Evolutionary conservation across 2,329 filamentous ascomycete genomes (phyloP).

Genomic region (Colletotrichum trifolii): DNA sequence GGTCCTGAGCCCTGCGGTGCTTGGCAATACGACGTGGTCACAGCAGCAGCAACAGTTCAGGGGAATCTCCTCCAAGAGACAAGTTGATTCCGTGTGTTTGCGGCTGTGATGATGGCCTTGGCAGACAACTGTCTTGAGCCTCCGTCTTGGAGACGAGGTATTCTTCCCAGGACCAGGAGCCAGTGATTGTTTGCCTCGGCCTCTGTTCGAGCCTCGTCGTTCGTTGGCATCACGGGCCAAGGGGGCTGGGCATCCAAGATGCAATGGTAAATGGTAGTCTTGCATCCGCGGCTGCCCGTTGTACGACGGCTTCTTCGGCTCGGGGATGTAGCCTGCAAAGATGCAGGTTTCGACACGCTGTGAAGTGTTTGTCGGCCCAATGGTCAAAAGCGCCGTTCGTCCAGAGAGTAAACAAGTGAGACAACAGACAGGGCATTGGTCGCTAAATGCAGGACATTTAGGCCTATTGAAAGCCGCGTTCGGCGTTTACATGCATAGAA

Average conservation of each 20-base stretch:
- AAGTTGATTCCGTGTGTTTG: no score
- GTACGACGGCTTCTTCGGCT: slow-evolving; percentile 13
- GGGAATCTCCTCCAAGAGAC: not conserved
- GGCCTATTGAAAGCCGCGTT: not conserved
- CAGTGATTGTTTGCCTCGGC: slow-evolving; percentile 7
- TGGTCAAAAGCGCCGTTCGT: not conserved
- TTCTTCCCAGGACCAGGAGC: not conserved
- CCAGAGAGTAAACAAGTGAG: not conserved
- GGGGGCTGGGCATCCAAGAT: slow-evolving; percentile 26
- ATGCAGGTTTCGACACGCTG: no score
- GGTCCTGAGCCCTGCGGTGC: slow-evolving; percentile 20
- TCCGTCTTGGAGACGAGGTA: no score
- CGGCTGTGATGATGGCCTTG: slow-evolving; percentile 18
- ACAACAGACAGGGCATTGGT: not conserved
- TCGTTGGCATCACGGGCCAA: slow-evolving; percentile 32
- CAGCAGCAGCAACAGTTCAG: not conserved
- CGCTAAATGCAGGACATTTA: not conserved
- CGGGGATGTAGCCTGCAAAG: not conserved
- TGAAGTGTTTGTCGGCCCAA: not conserved
- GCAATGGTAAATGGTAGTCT: not conserved
- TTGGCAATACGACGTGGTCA: slow-evolving; percentile 21
- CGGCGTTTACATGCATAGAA: slow-evolving; percentile 19
- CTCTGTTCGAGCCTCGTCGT: slow-evolving; percentile 32
- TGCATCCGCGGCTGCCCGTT: not conserved
- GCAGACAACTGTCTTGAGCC: not conserved